Evolutionary conservation across 108 stramenopile genomes (phyloP).

Genomic region (Aurantiochytrium sp.): DNA sequence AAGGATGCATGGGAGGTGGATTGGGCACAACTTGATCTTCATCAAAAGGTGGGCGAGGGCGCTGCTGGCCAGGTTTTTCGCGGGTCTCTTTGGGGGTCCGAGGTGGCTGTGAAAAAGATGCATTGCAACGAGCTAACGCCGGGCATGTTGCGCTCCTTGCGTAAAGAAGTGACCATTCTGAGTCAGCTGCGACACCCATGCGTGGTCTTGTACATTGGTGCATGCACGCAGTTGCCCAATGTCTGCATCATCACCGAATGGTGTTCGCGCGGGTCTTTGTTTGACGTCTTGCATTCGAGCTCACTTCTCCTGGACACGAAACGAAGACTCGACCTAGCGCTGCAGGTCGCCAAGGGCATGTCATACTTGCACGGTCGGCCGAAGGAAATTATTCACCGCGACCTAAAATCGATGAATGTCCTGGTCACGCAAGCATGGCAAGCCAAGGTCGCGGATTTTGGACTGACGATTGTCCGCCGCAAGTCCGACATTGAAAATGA

Average conservation of each 20-base stretch:
- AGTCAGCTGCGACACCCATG: slow-evolving; percentile 83
- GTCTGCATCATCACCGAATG: slow-evolving; percentile 77
- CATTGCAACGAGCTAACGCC: not conserved
- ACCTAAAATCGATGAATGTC: slow-evolving; percentile 81
- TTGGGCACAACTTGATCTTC: slow-evolving; percentile 1
- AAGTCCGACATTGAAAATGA: not conserved
- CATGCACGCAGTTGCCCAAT: slow-evolving; percentile 66
- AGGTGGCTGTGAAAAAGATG: slow-evolving; percentile 22
- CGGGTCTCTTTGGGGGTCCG: slow-evolving; percentile 21
- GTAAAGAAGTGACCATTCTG: slow-evolving; percentile 25
- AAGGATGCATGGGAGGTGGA: slow-evolving; percentile 9
- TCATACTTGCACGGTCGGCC: slow-evolving; percentile 76
- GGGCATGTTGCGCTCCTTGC: not conserved
- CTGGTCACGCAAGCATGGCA: slow-evolving; percentile 73
- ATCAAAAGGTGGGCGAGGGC: not conserved
- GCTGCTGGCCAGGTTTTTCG: slow-evolving; percentile 16
- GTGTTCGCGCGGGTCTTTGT: slow-evolving; percentile 68
- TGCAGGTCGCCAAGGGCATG: slow-evolving; percentile 81
- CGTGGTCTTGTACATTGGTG: slow-evolving; percentile 85
- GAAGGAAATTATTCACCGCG: slow-evolving; percentile 82
- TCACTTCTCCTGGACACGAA: slow-evolving; percentile 58
- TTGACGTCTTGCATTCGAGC: slow-evolving; percentile 70
- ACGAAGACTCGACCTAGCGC: slow-evolving; percentile 55
- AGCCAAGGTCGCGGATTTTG: slow-evolving; percentile 89
- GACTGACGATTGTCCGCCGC: slow-evolving; percentile 64